These are phyloP conservation scores for Fraxinus sp. DNA, from an alignment of 305 asterid genomes.

Conservation along the genomic window DNA sequence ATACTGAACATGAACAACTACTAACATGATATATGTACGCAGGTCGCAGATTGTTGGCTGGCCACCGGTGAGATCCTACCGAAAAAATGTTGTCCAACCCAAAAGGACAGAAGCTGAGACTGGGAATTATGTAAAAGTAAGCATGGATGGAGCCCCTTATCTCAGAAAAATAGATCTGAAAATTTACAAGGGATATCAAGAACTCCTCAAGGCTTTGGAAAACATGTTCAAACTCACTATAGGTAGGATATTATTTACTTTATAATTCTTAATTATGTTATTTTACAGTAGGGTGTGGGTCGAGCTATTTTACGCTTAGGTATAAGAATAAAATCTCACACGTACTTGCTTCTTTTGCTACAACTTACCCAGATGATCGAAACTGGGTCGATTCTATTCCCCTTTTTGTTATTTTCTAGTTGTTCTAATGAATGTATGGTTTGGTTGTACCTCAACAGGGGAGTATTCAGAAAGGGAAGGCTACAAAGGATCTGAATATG, in stretches of 20 bases:
- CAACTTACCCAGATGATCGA: not conserved
- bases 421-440: not conserved
- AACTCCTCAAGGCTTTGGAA: conserved; percentile 66
- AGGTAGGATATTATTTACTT: conserved; percentile 34
- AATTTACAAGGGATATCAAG: conserved; percentile 51
- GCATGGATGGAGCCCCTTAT: conserved; percentile 92
- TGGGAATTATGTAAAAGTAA: conserved; percentile 69
- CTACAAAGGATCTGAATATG: conserved; percentile 64
- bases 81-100: conserved; percentile 51
- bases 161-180: conserved; percentile 81
- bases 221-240: conserved; percentile 70
- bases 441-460: conserved; percentile 25
- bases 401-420: not conserved
- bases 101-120: conserved; percentile 51
- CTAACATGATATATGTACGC: conserved; percentile 17
- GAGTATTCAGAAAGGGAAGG: conserved; percentile 81
- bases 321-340: no score
- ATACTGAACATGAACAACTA: not conserved
- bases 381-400: not conserved
- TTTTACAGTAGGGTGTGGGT: not conserved
- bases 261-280: not conserved
- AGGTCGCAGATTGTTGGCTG: conserved; percentile 83
- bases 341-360: not conserved
- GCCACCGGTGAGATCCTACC: conserved; percentile 81
- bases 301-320: not conserved